Evolutionary conservation across 441 rosid species (phyloP), one percentile per base, ranked within the genome.

Genomic region (Gossypium laxum): DNA sequence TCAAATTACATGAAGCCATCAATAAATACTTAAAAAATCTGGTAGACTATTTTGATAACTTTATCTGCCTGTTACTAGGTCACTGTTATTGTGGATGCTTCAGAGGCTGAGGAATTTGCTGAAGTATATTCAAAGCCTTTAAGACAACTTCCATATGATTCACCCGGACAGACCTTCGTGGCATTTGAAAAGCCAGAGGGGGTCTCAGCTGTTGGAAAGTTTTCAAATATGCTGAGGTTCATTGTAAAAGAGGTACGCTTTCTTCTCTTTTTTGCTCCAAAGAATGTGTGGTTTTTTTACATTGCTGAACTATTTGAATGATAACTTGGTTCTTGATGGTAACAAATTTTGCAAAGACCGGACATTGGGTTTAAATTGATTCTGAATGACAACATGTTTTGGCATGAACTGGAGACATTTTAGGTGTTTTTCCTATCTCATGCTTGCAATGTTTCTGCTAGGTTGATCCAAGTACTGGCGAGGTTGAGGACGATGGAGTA

Each of bases 401-500:
- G 34, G 15, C 41, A 32, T 24, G 47, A 55, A 15, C 15, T n/a
- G 21, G 26, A 32, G 41, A 26, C 59, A 15, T 26, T 43, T 17
- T 51, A 19, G 34, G 34, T 26, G 51, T 22, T 60, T 74, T 30
- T 14, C 24, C 6, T 32, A 12, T 38, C 21, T 45, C 17, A 52
- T 5, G 19, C 2, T 21, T 68, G 52, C 41, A 26, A 19, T 50
- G 61, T n/a, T 60, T 75, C 62, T 26, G 65, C 72, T 81, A 91
- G 98, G 97, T 94, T 80, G 98, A 94, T 81, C 88, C 91, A 75
- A 75, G 84, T 74, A 90, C 94, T 21, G 94, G 96, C 18, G 98
- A 91, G 75, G 79, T 86, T 15, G 92, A 88, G 73, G 98, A 91
- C 0, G 98, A 92, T 80, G 98, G 97, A n/a, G 94, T 89, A 10